Base-by-base conservation (phyloP, 495 filamentous ascomycete genomes). In the Evansstolkia leycettana region DNA sequence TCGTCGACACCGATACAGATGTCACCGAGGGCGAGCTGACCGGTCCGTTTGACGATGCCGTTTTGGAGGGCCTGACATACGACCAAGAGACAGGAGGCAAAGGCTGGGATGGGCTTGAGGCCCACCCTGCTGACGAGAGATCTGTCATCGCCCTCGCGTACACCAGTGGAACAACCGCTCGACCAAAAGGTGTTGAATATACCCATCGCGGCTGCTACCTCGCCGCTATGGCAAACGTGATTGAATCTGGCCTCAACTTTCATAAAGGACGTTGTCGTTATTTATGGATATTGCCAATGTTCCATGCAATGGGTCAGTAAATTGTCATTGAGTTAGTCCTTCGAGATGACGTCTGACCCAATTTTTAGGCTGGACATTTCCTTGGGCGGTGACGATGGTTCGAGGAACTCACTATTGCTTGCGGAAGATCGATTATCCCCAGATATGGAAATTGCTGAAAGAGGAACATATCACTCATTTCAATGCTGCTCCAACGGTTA, bases 211-310 rank as follows among this genome's bases (percentile, higher is more conserved):
- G 87, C 11, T 73, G 71, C 10, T 98, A 98, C 53, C 65, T 98
- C 7, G 90, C 83, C 0, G 68, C 86, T 0, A 41, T 95, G 36
- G 89, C 58, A 2, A 96, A 96, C 54, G 58, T 95, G 4, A 73
- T 96, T 29, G 90, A 98, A 56, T 84, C 81, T 7, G 82, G 83
- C 0, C 62, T 98, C 26, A 94, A 90, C 52, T 70, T 64, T 27
- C 62, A 75, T 34, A 54, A 51, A 0, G 79, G 76, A 11, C 59
- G 82, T 34, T 84, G 80, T 55, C 73, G 74, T 40, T 95, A 92
- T 62, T 65, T 95, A 24, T 95, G 87, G 87, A 95, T 80, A 18
- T 55, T 95, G 33, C 87, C 87, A 1, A 90, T 95, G 86, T 98
- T 98, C 51, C 90, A 98, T 64, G 90, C 90, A 15, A 75, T 82